phyloP scores from a whole-genome alignment of 768 basidiomycete genomes.

The Dioszegia aurantiaca region DNA sequence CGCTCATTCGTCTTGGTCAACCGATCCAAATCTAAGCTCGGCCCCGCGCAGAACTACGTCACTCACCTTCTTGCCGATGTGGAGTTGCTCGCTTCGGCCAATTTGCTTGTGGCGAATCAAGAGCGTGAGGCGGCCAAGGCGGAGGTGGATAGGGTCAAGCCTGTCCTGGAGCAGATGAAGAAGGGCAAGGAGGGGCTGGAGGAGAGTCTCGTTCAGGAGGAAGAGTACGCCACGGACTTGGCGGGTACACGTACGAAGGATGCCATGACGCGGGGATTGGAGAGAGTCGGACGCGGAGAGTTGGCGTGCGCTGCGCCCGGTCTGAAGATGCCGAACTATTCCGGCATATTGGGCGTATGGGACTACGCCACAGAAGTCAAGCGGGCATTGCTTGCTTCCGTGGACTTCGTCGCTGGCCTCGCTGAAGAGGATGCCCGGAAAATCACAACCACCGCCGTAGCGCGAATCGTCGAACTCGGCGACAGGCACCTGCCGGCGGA shows the following conservation, averaged over 20 bases:
- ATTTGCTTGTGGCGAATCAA: constrained; percentile 75
- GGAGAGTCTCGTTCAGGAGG: constrained; percentile 70
- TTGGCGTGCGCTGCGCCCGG: constrained; percentile 54
- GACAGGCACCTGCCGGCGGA: constrained; percentile 70
- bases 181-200: constrained; percentile 70
- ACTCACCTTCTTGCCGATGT: constrained; percentile 84
- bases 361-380: constrained; percentile 81
- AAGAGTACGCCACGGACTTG: constrained; percentile 67
- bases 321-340: constrained; percentile 66
- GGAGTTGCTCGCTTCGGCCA: constrained; percentile 78
- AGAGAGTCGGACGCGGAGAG: constrained; percentile 71
- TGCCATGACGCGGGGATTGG: constrained; percentile 67
- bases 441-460: constrained; percentile 65
- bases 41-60: constrained; percentile 88
- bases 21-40: constrained; percentile 91
- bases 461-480: constrained; percentile 65
- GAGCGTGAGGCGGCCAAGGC: constrained; percentile 70
- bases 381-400: constrained; percentile 67
- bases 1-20: constrained; percentile 94
- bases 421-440: constrained; percentile 80
- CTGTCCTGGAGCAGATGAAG: constrained; percentile 85
- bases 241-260: constrained; percentile 61
- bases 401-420: constrained; percentile 73
- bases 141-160: constrained; percentile 68
- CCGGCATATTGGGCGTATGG: constrained; percentile 77